Evolutionary conservation across 1,284 basidiomycete genomes (phyloP), one percentile per base, ranked within the genome.

Genomic region (Boletus putidus): DNA sequence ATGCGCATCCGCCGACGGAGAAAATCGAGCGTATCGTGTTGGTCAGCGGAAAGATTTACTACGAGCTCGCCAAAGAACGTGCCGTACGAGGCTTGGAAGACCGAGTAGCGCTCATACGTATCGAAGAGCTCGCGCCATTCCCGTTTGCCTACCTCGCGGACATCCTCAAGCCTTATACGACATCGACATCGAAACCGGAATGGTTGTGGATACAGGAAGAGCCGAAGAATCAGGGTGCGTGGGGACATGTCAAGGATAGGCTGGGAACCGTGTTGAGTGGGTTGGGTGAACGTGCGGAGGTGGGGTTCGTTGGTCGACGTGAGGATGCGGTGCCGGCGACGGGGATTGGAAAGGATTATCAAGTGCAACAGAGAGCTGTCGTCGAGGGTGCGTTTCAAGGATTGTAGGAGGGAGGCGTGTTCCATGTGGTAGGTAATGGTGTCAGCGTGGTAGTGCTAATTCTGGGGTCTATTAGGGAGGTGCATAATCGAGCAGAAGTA

Each of bases 41-140:
- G 36, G 73, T 92, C 58, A 82, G 85, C 1, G 94, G 94, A 27
- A 96, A 96, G 76, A 75, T 94, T 14, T 95, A 92, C 76, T 95
- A 95, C 73, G 91, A 94, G 40, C 83, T 96, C 18, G 74, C 82
- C 53, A 91, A 91, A 61, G 84, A 88, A 58, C 82, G 92, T 5
- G 71, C 81, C 44, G 73, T 78, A 16, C 80, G 79, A 0, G 76
- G 75, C 3, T 69, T 85, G 25, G 75, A 80, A n/a, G 73, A 76
- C 43, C 63, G 73, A 4, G 80, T 92, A 3, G 86, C 87, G 0
- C 79, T 95, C 62, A 74, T 95, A 29, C 85, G 93, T 16, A 70
- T 95, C 57, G 94, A 95, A 69, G 93, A 95, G 70, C 78, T 96
- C 7, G 84, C 86, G 14, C 93, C 93, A 0, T 95, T 96, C 84